phyloP scores from a whole-genome alignment of 768 basidiomycete species.

The Leccinum subtestaceum region DNA sequence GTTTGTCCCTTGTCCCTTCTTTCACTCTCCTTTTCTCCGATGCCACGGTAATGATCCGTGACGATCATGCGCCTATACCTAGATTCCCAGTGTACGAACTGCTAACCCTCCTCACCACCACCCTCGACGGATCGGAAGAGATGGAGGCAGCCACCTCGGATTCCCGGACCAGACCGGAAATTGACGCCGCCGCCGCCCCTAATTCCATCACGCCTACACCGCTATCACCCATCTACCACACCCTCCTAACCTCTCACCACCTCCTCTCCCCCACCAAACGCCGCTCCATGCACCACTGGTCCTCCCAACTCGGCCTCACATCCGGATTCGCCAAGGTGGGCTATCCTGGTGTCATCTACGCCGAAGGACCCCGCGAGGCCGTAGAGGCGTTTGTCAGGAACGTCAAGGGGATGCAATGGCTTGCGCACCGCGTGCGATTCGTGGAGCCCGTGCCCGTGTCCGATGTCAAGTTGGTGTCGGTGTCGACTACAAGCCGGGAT shows the following conservation, averaged over 20 bases:
- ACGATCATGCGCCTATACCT: neutral
- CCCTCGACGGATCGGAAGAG: conserved; percentile 41
- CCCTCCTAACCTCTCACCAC: conserved; percentile 72
- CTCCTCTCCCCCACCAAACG: conserved; percentile 64
- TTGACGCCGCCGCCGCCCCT: neutral
- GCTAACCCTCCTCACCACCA: conserved; percentile 54
- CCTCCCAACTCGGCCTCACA: conserved; percentile 46
- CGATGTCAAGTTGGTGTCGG: neutral
- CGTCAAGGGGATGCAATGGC: conserved; percentile 77
- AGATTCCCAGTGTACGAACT: conserved; percentile 66
- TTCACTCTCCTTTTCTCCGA: no score
- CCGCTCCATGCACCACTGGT: conserved; percentile 53
- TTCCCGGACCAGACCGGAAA: neutral
- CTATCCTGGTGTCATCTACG: conserved; percentile 74
- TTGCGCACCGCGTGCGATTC: conserved; percentile 64
- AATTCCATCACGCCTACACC: neutral
- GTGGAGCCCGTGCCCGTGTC: conserved; percentile 38
- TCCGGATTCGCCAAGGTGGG: conserved; percentile 73
- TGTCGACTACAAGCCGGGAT: neutral
- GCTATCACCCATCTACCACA: conserved; percentile 41
- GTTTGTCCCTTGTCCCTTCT: neutral
- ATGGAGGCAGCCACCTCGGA: neutral
- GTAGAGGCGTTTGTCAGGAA: conserved; percentile 64
- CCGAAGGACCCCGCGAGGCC: conserved; percentile 49
- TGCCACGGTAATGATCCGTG: neutral